Evolutionary conservation across 768 basidiomycete genomes (phyloP).

Genomic region (Calocera viscosa): DNA sequence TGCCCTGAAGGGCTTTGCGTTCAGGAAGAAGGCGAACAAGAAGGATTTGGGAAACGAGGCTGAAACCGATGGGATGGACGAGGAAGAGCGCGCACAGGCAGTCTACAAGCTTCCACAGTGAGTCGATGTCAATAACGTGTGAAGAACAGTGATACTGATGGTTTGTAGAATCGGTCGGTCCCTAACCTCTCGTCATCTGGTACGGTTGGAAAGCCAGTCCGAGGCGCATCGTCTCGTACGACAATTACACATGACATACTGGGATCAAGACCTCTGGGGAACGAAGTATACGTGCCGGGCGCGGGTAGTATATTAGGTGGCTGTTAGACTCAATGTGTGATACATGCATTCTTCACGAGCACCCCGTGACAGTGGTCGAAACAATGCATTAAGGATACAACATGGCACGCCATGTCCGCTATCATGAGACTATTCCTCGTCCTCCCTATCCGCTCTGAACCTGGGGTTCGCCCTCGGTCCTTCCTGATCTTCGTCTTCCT

Average conservation of each 20-base stretch:
- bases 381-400: conserved; percentile 5
- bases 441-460: conserved; percentile 21
- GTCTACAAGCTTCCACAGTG: not conserved
- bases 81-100: conserved; percentile 8
- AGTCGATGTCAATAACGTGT: not conserved
- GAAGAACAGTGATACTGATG: not conserved
- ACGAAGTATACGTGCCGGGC: conserved; percentile 37
- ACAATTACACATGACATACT: conserved; percentile 46
- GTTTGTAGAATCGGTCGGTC: conserved; percentile 1
- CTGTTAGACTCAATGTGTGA: not conserved
- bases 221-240: conserved; percentile 62
- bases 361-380: not conserved
- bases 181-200: conserved; percentile 24
- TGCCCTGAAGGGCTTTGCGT: conserved; percentile 35
- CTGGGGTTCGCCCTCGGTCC: conserved; percentile 16
- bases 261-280: conserved; percentile 28
- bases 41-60: not conserved
- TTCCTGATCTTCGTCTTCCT: conserved; percentile 20
- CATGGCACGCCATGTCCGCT: not conserved
- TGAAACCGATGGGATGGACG: not conserved
- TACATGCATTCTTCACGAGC: not conserved
- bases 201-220: conserved; percentile 43
- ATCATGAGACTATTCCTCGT: conserved; percentile 8
- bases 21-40: conserved; percentile 21
- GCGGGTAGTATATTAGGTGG: conserved; percentile 36